These are phyloP conservation scores for Xanthoconium purpureum DNA, from an alignment of 768 basidiomycete genomes.

Conservation along the genomic window DNA sequence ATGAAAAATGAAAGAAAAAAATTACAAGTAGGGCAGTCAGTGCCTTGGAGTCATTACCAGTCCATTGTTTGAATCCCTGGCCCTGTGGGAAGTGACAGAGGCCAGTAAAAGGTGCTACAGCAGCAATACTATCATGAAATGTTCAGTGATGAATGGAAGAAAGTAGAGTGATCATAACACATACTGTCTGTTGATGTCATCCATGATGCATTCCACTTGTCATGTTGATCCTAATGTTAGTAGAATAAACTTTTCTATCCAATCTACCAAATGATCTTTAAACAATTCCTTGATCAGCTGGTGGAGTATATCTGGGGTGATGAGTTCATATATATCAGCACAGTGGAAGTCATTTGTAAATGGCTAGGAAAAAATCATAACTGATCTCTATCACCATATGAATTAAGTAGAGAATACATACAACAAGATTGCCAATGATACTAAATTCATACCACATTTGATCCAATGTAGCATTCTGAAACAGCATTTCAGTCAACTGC, in stretches of 20 bases:
- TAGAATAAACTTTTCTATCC: background rate
- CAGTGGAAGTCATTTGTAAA: background rate
- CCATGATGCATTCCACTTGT: background rate
- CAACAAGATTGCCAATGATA: conserved; percentile 22
- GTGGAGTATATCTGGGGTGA: background rate
- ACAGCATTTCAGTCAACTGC: background rate
- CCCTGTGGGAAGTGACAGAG: background rate
- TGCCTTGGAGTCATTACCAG: background rate
- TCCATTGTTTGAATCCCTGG: background rate
- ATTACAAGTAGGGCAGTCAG: background rate
- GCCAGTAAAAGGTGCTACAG: background rate
- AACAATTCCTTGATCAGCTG: background rate
- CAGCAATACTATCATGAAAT: conserved; percentile 3
- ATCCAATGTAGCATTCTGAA: background rate
- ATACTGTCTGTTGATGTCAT: background rate
- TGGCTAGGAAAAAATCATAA: background rate
- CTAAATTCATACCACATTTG: conserved; percentile 30
- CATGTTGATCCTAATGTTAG: background rate
- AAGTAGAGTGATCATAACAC: background rate
- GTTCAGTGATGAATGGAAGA: background rate
- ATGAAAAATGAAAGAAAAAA: background rate
- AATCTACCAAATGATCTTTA: background rate
- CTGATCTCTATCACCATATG: background rate
- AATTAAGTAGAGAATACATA: conserved; percentile 8
- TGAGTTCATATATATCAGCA: background rate